Evolutionary conservation across 768 basidiomycete genomes (phyloP).

Genomic region (Pleurotus djamor): DNA sequence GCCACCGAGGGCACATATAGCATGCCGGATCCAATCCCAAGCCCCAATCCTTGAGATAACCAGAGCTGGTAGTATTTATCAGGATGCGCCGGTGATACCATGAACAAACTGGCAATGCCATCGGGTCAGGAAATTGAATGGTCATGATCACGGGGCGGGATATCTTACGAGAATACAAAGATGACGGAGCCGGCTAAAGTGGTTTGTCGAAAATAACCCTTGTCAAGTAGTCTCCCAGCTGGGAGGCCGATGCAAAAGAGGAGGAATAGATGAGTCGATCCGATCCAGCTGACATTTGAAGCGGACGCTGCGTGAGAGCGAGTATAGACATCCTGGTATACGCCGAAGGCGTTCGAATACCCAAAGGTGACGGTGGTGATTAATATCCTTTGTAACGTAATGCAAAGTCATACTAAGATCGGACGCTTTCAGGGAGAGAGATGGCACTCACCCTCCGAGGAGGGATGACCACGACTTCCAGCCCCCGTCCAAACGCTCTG

Average conservation of each 20-base stretch:
- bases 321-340: neutral
- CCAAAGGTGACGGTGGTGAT: neutral
- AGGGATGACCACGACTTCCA: too few species aligned
- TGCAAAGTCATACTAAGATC: too few species aligned
- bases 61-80: slow-evolving; percentile 28
- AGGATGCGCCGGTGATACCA: neutral
- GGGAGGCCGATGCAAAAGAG: slow-evolving; percentile 13
- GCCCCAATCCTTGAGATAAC: slow-evolving; percentile 41
- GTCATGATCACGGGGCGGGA: neutral
- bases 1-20: slow-evolving; percentile 37
- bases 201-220: neutral
- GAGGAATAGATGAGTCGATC: slow-evolving; percentile 32
- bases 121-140: neutral
- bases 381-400: neutral
- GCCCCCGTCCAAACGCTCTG: too few species aligned
- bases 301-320: neutral
- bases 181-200: neutral
- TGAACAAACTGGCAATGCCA: neutral
- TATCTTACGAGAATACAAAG: neutral
- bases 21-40: slow-evolving; percentile 39
- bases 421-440: too few species aligned
- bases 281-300: slow-evolving; percentile 20
- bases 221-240: neutral
- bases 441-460: too few species aligned
- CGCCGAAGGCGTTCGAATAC: neutral